Conservation (phyloP, 2,329 filamentous ascomycete species). For the Penicillium sp. region DNA sequence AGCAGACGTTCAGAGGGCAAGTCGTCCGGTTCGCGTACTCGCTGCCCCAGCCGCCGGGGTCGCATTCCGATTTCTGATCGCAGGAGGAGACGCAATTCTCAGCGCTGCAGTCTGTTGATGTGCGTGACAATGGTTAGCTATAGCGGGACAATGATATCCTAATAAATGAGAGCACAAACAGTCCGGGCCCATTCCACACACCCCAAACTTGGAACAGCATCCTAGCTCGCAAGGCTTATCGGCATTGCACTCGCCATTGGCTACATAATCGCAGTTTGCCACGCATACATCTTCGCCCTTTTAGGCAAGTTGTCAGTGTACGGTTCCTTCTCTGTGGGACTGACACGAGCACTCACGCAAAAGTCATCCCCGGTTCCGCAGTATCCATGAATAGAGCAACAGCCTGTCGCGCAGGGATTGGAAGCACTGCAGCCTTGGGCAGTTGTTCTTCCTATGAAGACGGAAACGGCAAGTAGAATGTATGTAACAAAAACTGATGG, state of each 20-base stretch:
- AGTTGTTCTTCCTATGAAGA: no score
- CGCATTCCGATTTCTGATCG: slow-evolving; percentile 31
- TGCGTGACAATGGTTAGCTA: no score
- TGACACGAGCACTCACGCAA: background rate
- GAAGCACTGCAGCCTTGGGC: no score
- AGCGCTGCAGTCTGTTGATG: slow-evolving; percentile 17
- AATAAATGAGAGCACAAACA: no score
- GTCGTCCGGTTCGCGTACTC: slow-evolving; percentile 21
- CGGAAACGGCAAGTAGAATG: no score
- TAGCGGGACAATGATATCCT: no score
- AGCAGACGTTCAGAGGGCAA: slow-evolving; percentile 41
- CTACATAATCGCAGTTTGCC: background rate
- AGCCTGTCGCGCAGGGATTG: background rate
- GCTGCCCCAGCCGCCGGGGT: slow-evolving; percentile 29
- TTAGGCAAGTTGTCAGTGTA: background rate
- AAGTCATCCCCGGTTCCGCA: background rate
- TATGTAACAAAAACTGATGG: no score
- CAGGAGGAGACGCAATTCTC: slow-evolving; percentile 25
- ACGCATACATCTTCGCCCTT: background rate
- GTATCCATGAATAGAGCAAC: background rate
- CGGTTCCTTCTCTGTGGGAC: background rate
- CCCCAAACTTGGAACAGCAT: slow-evolving; percentile 14
- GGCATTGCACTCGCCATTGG: background rate
- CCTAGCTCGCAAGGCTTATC: background rate
- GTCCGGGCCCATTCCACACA: slow-evolving; percentile 22